Conservation (phyloP, 306 rosid species). For the Dalbergia cochinchinensis region DNA sequence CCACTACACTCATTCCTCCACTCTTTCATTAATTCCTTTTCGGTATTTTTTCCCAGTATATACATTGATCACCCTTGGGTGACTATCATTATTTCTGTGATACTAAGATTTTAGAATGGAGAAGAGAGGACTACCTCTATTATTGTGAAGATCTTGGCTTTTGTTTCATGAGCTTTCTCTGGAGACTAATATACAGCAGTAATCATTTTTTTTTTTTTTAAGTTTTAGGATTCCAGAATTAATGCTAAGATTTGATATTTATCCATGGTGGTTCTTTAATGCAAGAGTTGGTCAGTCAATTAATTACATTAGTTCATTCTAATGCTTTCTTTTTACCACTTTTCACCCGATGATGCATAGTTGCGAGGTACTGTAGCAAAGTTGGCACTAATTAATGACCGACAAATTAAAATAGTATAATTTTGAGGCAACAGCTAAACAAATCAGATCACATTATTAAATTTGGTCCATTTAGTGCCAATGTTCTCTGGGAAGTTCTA, state of each 20-base stretch:
- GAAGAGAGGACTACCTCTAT: background rate
- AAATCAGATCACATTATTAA: conserved; percentile 34
- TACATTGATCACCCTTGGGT: no score
- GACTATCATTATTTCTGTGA: no score
- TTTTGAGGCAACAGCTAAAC: conserved; percentile 38
- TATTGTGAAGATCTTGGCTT: conserved; percentile 9
- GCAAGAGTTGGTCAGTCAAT: conserved; percentile 11
- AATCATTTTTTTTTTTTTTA: background rate
- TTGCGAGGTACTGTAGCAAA: background rate
- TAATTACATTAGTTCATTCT: conserved; percentile 5
- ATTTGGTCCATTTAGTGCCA: conserved; percentile 6
- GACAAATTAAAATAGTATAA: conserved; percentile 26
- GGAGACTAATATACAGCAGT: background rate
- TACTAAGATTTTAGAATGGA: conserved; percentile 12
- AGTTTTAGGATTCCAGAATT: conserved; percentile 11
- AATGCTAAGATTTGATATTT: background rate
- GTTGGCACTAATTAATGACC: conserved; percentile 31
- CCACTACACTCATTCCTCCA: no score
- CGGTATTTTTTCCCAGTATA: no score
- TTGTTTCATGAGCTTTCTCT: background rate
- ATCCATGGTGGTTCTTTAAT: background rate
- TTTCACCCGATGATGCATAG: conserved; percentile 19
- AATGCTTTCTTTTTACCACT: background rate
- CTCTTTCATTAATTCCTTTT: no score
- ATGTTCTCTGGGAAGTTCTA: conserved; percentile 17